Conservation (phyloP, 768 basidiomycete species). For the Floccularia luteovirens region DNA sequence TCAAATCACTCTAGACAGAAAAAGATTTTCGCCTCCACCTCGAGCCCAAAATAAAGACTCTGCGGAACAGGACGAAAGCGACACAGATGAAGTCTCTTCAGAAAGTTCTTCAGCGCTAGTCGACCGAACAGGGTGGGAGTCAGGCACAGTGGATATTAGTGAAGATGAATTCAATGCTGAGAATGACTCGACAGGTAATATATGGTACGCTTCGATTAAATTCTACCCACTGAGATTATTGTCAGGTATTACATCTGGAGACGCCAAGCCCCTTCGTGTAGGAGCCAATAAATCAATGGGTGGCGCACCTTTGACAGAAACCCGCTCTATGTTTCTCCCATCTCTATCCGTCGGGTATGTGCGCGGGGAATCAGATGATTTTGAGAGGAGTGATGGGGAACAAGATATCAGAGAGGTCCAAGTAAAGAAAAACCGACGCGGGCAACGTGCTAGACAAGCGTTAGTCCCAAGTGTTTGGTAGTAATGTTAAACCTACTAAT, state of each 20-base stretch:
- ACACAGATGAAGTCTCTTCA: background rate
- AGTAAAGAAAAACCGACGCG: constrained; percentile 80
- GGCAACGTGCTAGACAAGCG: constrained; percentile 92
- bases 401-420: constrained; percentile 39
- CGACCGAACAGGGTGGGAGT: constrained; percentile 25
- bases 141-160: constrained; percentile 29
- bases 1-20: background rate
- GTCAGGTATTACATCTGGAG: too few relatives aligned
- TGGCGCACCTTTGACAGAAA: too few relatives aligned
- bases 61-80: background rate
- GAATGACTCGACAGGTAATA: constrained; percentile 43
- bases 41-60: background rate
- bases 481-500: constrained; percentile 1
- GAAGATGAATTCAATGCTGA: constrained; percentile 30
- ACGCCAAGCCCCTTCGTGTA: too few relatives aligned
- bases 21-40: background rate
- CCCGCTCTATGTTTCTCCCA: constrained; percentile 60
- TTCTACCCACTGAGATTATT: too few relatives aligned
- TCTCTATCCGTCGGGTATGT: constrained; percentile 83
- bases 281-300: too few relatives aligned
- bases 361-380: constrained; percentile 70
- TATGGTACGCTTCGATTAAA: too few relatives aligned
- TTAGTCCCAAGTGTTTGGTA: constrained; percentile 41
- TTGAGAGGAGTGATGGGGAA: constrained; percentile 69
- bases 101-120: constrained; percentile 1